Conservation (phyloP, 2,329 filamentous ascomycete species). For the Coniochaeta hoffmannii region DNA sequence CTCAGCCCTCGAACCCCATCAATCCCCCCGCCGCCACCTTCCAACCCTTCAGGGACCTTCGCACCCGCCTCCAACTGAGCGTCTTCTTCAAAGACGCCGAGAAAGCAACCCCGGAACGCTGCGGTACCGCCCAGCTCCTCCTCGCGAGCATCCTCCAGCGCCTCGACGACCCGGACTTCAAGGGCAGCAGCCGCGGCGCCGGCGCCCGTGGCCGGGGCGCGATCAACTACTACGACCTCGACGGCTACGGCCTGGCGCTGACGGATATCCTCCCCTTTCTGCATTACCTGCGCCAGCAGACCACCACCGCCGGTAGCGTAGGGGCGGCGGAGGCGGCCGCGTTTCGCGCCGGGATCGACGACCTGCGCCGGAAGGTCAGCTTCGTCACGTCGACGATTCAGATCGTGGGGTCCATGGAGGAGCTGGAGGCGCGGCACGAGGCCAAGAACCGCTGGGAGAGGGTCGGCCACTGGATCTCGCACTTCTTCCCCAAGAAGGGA, state of each 20-base stretch:
- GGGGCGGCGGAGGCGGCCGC: neutral
- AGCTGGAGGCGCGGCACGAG: neutral
- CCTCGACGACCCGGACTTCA: slow-evolving; percentile 2
- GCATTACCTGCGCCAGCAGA: neutral
- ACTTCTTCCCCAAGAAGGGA: neutral
- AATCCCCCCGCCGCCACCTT: no score
- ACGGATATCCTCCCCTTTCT: neutral
- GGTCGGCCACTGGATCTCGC: neutral
- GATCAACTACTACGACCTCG: neutral
- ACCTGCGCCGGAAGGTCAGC: neutral
- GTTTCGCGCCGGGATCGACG: neutral
- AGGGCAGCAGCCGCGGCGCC: no score
- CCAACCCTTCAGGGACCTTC: neutral
- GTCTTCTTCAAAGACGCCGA: neutral
- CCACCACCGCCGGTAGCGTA: neutral
- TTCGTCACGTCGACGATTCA: neutral
- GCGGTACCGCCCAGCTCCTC: neutral
- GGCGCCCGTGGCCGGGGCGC: neutral
- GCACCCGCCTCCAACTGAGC: neutral
- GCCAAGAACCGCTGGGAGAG: neutral
- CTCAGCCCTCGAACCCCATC: neutral
- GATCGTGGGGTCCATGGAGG: neutral
- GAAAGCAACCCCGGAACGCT: neutral
- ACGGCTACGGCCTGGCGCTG: neutral
- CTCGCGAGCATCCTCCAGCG: neutral